Conservation (phyloP, 768 basidiomycete species). For the Termitomyces sp. region DNA sequence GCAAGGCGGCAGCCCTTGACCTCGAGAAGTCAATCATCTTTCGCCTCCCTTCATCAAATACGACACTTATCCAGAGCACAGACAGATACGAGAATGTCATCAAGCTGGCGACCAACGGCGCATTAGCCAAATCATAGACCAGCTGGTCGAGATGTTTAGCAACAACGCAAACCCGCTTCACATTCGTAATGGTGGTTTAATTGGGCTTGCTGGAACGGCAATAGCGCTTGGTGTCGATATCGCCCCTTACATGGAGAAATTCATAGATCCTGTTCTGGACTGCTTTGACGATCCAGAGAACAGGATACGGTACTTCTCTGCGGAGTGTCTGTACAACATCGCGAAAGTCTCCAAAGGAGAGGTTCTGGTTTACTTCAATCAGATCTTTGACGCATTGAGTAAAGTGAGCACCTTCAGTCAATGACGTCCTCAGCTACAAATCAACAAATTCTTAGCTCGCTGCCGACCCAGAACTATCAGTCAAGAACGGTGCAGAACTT, state of each 20-base stretch:
- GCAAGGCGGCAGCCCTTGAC: conserved; percentile 92
- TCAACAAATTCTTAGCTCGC: conserved; percentile 62
- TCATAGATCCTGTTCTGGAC: conserved; percentile 82
- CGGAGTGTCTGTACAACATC: conserved; percentile 97
- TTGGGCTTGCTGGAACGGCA: conserved; percentile 94
- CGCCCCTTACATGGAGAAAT: conserved; percentile 91
- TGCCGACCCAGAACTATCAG: conserved; percentile 92
- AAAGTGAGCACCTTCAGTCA: conserved; percentile 61
- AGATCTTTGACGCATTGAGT: conserved; percentile 95
- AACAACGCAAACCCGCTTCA: conserved; percentile 81
- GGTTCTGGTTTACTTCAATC: conserved; percentile 95
- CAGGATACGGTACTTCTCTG: conserved; percentile 95
- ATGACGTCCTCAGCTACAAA: not conserved
- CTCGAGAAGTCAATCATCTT: conserved; percentile 76
- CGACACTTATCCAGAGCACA: conserved; percentile 25
- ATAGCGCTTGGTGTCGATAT: conserved; percentile 94
- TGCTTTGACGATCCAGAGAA: conserved; percentile 96
- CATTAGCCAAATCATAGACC: conserved; percentile 87
- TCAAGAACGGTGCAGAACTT: conserved; percentile 97
- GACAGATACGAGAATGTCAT: conserved; percentile 85
- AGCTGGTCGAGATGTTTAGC: conserved; percentile 92
- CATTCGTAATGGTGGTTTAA: conserved; percentile 91
- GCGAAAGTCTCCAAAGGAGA: conserved; percentile 97
- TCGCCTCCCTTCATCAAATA: conserved; percentile 1
- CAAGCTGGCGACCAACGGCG: conserved; percentile 77